Percentiles rank a stretch among this genome's conserved stretches.
phyloP scores from a whole-genome alignment of 768 basidiomycete species.

The Tulasnella sp. region DNA sequence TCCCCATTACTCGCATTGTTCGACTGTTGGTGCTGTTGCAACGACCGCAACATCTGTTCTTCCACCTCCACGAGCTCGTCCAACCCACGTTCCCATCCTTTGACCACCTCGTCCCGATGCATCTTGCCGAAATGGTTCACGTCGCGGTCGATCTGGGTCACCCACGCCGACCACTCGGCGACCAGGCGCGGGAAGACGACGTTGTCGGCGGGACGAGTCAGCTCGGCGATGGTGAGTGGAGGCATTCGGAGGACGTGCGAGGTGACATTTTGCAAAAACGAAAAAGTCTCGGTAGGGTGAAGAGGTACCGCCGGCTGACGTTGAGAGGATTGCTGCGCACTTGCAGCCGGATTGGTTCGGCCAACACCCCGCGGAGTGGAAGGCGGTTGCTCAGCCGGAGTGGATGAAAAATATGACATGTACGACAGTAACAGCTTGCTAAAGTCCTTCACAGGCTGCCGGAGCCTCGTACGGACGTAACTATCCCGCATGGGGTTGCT shows the following conservation, averaged over 20 bases:
- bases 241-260: conserved; percentile 66
- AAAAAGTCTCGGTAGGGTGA: conserved; percentile 70
- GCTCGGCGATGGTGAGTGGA: conserved; percentile 47
- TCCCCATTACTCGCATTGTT: conserved; percentile 5
- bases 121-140: conserved; percentile 73
- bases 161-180: conserved; percentile 77
- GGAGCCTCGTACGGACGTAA: conserved; percentile 69
- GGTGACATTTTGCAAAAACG: conserved; percentile 64
- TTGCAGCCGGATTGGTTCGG: conserved; percentile 36
- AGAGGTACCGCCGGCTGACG: conserved; percentile 47
- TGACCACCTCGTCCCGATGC: conserved; percentile 69
- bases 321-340: conserved; percentile 32
- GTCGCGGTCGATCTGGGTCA: conserved; percentile 59
- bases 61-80: conserved; percentile 57
- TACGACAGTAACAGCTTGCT: conserved; percentile 74
- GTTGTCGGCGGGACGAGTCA: conserved; percentile 47
- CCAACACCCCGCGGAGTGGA: neutral
- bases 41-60: conserved; percentile 43
- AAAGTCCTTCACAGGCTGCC: conserved; percentile 72
- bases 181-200: conserved; percentile 56
- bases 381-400: conserved; percentile 2
- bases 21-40: conserved; percentile 38
- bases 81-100: conserved; percentile 63
- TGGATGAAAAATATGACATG: conserved; percentile 74
- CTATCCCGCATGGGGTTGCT: conserved; percentile 62